Conservation (phyloP, 2,329 filamentous ascomycete genomes). For the Paecilomyces sp. region DNA sequence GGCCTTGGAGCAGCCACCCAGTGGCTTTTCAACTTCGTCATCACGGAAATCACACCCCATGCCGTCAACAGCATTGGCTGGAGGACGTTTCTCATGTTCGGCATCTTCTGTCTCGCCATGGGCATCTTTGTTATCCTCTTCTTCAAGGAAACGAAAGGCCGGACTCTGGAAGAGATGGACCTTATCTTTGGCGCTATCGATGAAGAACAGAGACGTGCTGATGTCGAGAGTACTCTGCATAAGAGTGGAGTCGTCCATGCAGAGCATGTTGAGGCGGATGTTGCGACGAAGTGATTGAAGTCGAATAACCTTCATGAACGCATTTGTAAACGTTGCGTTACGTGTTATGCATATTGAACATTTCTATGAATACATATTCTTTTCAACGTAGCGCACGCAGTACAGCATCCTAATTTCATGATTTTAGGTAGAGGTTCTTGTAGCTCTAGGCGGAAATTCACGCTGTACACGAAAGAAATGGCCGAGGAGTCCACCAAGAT, state of each 20-base stretch:
- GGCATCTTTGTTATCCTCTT: constrained; percentile 26
- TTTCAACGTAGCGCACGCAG: no score
- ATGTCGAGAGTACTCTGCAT: constrained; percentile 6
- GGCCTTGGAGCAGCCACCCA: constrained; percentile 29
- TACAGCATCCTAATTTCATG: no score
- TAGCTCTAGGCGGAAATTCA: no score
- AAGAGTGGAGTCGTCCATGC: constrained; percentile 1
- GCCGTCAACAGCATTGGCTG: constrained; percentile 34
- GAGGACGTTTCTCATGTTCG: constrained; percentile 35
- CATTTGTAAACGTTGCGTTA: background rate
- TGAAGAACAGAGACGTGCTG: constrained; percentile 4
- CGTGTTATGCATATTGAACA: background rate
- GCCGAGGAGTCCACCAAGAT: no score
- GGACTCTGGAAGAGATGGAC: constrained; percentile 35
- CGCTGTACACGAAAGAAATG: no score
- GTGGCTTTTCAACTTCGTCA: constrained; percentile 37
- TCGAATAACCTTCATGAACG: background rate
- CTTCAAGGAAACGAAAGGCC: constrained; percentile 34
- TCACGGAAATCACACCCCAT: constrained; percentile 34
- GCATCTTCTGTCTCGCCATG: constrained; percentile 26
- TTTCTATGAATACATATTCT: no score
- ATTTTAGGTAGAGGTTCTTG: no score
- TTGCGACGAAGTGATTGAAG: background rate
- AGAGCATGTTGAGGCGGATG: background rate
- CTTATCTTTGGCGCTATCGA: constrained; percentile 6